Conservation (phyloP, 1,284 basidiomycete species). For the Wallemia ichthyophaga region DNA sequence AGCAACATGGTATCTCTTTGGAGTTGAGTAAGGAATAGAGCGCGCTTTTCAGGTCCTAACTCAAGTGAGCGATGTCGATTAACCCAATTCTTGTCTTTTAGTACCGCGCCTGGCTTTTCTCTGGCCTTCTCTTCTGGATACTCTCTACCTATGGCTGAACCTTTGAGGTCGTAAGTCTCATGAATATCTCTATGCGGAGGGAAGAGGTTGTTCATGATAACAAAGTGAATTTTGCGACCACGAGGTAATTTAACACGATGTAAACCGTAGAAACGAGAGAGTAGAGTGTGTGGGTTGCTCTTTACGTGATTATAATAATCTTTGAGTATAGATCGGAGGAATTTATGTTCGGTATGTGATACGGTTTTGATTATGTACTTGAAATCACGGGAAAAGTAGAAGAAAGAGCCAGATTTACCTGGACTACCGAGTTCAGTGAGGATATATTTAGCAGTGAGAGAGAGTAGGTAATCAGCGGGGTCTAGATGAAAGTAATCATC, state of each 20-base stretch:
- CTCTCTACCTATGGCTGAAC: constrained; percentile 62
- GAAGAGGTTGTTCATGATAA: constrained; percentile 99
- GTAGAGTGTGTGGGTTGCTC: constrained; percentile 69
- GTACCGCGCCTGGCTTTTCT: constrained; percentile 51
- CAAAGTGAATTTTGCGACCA: constrained; percentile 89
- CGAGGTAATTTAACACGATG: constrained; percentile 87
- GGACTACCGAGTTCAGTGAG: constrained; percentile 93
- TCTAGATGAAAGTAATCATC: constrained; percentile 86
- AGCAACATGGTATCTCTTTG: constrained; percentile 59
- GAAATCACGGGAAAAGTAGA: constrained; percentile 96
- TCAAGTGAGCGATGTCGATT: constrained; percentile 44
- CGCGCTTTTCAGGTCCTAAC: constrained; percentile 76
- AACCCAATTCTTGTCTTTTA: constrained; percentile 96
- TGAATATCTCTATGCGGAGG: constrained; percentile 90
- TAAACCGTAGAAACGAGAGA: constrained; percentile 81
- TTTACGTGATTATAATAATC: constrained; percentile 67
- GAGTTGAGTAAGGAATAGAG: constrained; percentile 64
- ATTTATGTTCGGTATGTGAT: constrained; percentile 76
- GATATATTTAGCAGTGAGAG: constrained; percentile 89
- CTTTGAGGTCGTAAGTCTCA: constrained; percentile 92
- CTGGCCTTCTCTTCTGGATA: constrained; percentile 59
- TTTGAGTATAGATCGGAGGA: constrained; percentile 53
- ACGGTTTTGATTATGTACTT: constrained; percentile 99
- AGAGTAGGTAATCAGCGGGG: constrained; percentile 85
- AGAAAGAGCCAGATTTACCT: constrained; percentile 92